These are phyloP conservation scores for Stenogyne calaminthoides DNA, from an alignment of 305 asterid genomes.

Conservation along the genomic window DNA sequence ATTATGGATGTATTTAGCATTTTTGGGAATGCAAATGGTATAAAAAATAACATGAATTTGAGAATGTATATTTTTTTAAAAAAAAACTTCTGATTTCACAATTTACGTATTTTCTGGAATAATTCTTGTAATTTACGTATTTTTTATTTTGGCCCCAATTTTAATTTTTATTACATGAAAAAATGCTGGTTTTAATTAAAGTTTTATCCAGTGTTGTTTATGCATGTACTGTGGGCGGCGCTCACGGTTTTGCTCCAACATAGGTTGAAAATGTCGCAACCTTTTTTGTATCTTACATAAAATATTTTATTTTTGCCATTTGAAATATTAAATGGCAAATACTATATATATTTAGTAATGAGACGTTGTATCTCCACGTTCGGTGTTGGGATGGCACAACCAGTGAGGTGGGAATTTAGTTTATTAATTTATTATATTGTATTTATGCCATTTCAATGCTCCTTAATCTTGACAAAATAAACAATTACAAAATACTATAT, in stretches of 20 bases:
- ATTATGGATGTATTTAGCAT: no score
- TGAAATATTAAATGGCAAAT: no score
- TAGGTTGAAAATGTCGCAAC: background rate
- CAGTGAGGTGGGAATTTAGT: background rate
- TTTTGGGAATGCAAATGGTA: no score
- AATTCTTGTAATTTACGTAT: background rate
- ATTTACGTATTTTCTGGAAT: no score
- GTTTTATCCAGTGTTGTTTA: background rate
- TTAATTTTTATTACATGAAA: background rate
- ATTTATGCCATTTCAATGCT: no score
- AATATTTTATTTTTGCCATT: background rate
- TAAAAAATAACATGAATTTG: no score
- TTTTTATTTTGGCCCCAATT: background rate
- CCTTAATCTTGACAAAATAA: no score
- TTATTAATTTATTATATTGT: background rate
- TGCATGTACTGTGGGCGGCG: conserved; percentile 34
- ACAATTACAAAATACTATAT: no score
- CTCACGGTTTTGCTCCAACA: conserved; percentile 20
- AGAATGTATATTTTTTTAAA: no score
- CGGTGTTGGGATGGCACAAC: background rate
- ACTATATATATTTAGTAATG: background rate
- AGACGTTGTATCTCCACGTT: background rate
- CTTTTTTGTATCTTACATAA: background rate
- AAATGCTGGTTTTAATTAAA: background rate
- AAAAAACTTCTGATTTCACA: no score